Percentiles rank a stretch among this genome's conserved stretches.
phyloP scores from a whole-genome alignment of 2,329 filamentous ascomycete genomes.

The Scopulariopsis brevicaulis region DNA sequence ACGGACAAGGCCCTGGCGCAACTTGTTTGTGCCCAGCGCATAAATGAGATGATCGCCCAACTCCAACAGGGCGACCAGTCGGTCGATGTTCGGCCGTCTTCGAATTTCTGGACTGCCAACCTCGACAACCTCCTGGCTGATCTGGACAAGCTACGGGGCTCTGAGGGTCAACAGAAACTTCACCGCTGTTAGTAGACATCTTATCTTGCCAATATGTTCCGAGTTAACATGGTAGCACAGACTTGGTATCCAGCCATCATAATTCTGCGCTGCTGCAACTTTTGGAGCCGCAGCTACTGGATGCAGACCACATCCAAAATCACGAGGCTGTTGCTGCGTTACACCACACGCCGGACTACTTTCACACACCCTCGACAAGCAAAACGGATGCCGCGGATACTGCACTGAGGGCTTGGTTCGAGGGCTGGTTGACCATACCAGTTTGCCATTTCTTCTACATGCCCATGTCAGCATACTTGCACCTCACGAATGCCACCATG shows the following conservation, averaged over 20 bases:
- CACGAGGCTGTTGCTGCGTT: conserved; percentile 5
- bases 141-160: conserved; percentile 2
- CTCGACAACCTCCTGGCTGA: conserved; percentile 7
- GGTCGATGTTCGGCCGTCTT: conserved; percentile 7
- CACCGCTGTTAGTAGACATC: conserved; percentile 1
- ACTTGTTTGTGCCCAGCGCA: conserved; percentile 6
- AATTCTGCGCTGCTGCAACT: conserved; percentile 7
- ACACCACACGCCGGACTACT: conserved; percentile 7
- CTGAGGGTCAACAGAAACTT: conserved; percentile 1
- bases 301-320: neutral
- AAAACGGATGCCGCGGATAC: conserved; percentile 6
- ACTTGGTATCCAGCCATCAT: conserved; percentile 6
- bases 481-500: conserved; percentile 5
- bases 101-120: conserved; percentile 4
- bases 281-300: conserved; percentile 7
- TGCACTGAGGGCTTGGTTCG: conserved; percentile 8
- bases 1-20: conserved; percentile 6
- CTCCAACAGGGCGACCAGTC: conserved; percentile 6
- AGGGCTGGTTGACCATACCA: conserved; percentile 8
- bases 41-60: conserved; percentile 7
- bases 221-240: conserved; percentile 4
- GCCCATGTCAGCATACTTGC: conserved; percentile 7
- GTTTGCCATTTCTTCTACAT: conserved; percentile 5
- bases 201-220: neutral
- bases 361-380: conserved; percentile 2